Conservation (phyloP, 108 stramenopile genomes). For the Tribonema minus region DNA sequence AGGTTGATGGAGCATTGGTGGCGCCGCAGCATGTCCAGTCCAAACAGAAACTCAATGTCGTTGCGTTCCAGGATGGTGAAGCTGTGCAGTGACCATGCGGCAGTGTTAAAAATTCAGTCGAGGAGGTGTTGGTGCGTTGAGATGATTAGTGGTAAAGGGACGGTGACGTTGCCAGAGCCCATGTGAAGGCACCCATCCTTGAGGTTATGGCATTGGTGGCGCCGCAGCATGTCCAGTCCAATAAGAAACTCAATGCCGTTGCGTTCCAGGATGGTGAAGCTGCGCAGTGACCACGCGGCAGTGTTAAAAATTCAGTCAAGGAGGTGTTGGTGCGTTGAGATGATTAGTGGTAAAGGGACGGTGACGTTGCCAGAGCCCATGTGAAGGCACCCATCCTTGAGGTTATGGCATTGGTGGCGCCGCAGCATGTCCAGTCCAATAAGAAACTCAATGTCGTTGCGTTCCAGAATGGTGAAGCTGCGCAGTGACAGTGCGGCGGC, state of each 20-base stretch:
- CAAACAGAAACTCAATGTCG: conserved; percentile 90
- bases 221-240: conserved; percentile 91
- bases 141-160: conserved; percentile 65
- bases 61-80: conserved; percentile 24
- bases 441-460: conserved; percentile 81
- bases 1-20: conserved; percentile 87
- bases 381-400: conserved; percentile 34
- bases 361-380: conserved; percentile 28
- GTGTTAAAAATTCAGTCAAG: background rate
- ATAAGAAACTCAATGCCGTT: conserved; percentile 86
- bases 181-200: background rate
- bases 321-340: too few species aligned
- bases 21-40: conserved; percentile 91
- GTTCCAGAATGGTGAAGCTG: conserved; percentile 30
- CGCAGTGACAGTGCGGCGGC: too few species aligned
- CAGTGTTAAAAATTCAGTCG: background rate
- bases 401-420: conserved; percentile 79
- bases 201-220: conserved; percentile 90
- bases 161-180: conserved; percentile 13
- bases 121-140: too few species aligned
- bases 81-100: background rate
- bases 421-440: conserved; percentile 94
- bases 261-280: conserved; percentile 24
- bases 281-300: background rate
- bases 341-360: conserved; percentile 66